Base-by-base conservation (phyloP, 495 filamentous ascomycete genomes). In the Daldinia concentrica region DNA sequence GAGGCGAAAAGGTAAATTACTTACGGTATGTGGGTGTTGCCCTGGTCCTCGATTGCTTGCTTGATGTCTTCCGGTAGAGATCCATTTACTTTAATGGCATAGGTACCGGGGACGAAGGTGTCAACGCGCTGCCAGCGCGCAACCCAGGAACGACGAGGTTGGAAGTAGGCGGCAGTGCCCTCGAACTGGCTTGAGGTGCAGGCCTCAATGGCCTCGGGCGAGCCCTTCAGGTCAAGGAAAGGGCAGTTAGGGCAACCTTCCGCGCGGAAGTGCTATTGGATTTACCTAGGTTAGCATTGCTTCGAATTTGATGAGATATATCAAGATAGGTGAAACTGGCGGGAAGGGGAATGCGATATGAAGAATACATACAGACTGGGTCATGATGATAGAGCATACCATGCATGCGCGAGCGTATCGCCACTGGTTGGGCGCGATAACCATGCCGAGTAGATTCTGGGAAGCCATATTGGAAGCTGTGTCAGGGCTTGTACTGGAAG, bases 171-270 rank as follows among this genome's bases (percentile, higher is more conserved):
- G 66, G 97, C 91, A 61, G 98, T 79, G 9, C 95, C 95, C 77
- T 99, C 95, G 76, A 92, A 99, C 64, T 97, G 93, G 74, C 93
- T 91, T 1, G 93, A 97, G 29, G 95, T 99, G 87, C 93, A 97
- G 81, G 94, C 93, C 74, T 92, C 87, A 76, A 98, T 91, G 17
- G 87, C 86, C 66, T 99, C 95, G 54, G 83, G 79, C 72, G 90
- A 91, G 74, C 91, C 90, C 64, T 87, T 84, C 72, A 98, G 90
- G 76, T 92, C 87, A 52, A 98, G 89, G 82, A 95, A 92, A 52
- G 89, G 89, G 85, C 95, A 99, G 83, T 99, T 99, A 39, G 95
- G 95, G 75, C 95, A 99, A 71, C 95, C 95, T 75, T 93, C 87
- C 69, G 87, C 86, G 71, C 90, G 84, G 84, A 96, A 97, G 82